phyloP scores from a whole-genome alignment of 352 stramenopile species.

The Phytophthora hibernalis region DNA sequence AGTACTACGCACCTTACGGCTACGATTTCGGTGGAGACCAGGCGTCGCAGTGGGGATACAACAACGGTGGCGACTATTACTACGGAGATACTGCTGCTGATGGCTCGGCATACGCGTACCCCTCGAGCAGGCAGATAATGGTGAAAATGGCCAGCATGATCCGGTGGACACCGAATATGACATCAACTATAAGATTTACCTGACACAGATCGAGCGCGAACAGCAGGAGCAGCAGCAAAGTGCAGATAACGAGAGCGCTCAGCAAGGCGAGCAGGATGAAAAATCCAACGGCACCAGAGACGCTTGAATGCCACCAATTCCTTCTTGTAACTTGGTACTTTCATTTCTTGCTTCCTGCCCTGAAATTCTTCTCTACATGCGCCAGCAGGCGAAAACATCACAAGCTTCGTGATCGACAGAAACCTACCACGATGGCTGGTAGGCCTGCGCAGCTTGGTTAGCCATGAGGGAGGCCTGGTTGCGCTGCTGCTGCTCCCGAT shows the following conservation, averaged over 20 bases:
- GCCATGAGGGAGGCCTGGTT: slow-evolving; percentile 75
- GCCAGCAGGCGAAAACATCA: slow-evolving; percentile 11
- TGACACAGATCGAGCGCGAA: slow-evolving; percentile 58
- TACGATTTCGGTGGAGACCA: slow-evolving; percentile 29
- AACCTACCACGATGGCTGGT: slow-evolving; percentile 47
- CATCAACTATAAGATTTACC: slow-evolving; percentile 77
- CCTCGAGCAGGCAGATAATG: slow-evolving; percentile 9
- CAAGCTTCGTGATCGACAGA: background rate
- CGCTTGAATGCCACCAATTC: slow-evolving; percentile 6
- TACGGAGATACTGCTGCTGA: slow-evolving; percentile 20
- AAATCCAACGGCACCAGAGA: slow-evolving; percentile 8
- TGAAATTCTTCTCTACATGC: slow-evolving; percentile 28
- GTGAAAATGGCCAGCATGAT: slow-evolving; percentile 15
- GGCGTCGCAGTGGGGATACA: slow-evolving; percentile 5
- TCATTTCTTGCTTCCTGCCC: slow-evolving; percentile 12
- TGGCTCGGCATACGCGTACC: slow-evolving; percentile 25
- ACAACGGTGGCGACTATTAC: slow-evolving; percentile 26
- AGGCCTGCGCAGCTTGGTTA: slow-evolving; percentile 57
- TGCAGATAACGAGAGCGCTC: background rate
- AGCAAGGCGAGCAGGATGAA: slow-evolving; percentile 11
- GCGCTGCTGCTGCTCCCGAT: slow-evolving; percentile 69
- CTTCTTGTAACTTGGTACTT: slow-evolving; percentile 6
- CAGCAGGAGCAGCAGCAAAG: slow-evolving; percentile 16
- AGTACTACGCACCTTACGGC: slow-evolving; percentile 26
- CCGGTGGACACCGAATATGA: slow-evolving; percentile 65